These are phyloP conservation scores for Mycena galericulata DNA, from an alignment of 768 basidiomycete genomes.

Conservation along the genomic window DNA sequence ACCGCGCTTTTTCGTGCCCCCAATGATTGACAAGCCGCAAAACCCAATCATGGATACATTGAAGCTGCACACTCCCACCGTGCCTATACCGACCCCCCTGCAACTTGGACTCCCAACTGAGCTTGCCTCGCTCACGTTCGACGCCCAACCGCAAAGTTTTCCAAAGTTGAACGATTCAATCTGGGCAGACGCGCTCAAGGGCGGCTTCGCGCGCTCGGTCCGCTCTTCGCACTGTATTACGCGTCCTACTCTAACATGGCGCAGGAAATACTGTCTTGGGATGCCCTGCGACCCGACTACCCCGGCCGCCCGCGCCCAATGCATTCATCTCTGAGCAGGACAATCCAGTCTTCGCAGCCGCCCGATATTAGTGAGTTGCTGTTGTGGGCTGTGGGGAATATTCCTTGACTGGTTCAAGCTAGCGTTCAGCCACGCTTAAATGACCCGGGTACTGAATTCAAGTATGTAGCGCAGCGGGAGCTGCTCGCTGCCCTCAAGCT, in stretches of 20 bases:
- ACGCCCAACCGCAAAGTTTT: not conserved
- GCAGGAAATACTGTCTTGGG: slow-evolving; percentile 76
- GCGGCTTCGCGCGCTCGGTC: slow-evolving; percentile 17
- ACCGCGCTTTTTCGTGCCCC: slow-evolving; percentile 71
- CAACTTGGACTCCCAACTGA: slow-evolving; percentile 44
- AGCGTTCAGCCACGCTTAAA: slow-evolving; percentile 64
- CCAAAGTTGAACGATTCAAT: slow-evolving; percentile 24
- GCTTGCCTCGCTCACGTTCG: slow-evolving; percentile 40
- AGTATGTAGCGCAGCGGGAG: slow-evolving; percentile 60
- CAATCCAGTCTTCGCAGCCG: slow-evolving; percentile 60
- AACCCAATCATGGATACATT: slow-evolving; percentile 80
- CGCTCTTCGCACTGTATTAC: not conserved
- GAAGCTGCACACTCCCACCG: slow-evolving; percentile 39
- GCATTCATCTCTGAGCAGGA: slow-evolving; percentile 81
- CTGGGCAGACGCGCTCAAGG: slow-evolving; percentile 30
- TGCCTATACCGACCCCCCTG: slow-evolving; percentile 27
- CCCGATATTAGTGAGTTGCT: slow-evolving; percentile 68
- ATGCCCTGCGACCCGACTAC: slow-evolving; percentile 57
- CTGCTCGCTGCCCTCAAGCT: slow-evolving; percentile 66
- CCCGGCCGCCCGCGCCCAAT: slow-evolving; percentile 50
- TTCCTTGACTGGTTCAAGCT: slow-evolving; percentile 20
- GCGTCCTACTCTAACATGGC: slow-evolving; percentile 11
- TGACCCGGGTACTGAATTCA: slow-evolving; percentile 50
- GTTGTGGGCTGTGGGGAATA: not conserved
- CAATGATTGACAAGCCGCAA: slow-evolving; percentile 77